phyloP scores from a whole-genome alignment of 208 protist species.

The Trypanosoma avium region DNA sequence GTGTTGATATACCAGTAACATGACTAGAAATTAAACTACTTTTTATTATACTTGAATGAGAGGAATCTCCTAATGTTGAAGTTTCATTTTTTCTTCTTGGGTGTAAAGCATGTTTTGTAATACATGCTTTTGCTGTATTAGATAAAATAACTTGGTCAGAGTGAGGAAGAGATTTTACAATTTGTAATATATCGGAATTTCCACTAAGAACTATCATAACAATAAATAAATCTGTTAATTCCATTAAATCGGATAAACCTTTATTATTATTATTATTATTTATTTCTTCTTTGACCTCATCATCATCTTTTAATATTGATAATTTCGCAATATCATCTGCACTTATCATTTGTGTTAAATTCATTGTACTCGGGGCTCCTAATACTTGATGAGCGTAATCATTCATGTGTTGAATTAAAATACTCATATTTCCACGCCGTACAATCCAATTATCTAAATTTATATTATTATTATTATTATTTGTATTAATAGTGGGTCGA shows the following conservation, averaged over 20 bases:
- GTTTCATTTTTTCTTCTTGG: slow-evolving; percentile 22
- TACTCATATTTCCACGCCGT: slow-evolving; percentile 41
- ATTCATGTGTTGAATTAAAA: slow-evolving; percentile 42
- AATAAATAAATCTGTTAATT: slow-evolving; percentile 44
- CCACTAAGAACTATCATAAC: slow-evolving; percentile 66
- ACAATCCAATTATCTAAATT: too few relatives aligned
- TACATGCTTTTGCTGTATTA: slow-evolving; percentile 45
- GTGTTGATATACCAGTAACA: not conserved
- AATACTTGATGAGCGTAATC: slow-evolving; percentile 44
- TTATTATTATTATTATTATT: slow-evolving; percentile 1
- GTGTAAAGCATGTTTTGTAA: slow-evolving; percentile 40
- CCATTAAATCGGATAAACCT: slow-evolving; percentile 5
- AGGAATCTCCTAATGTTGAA: slow-evolving; percentile 6
- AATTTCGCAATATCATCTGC: slow-evolving; percentile 11
- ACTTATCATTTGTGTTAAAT: slow-evolving; percentile 34
- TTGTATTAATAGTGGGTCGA: not conserved
- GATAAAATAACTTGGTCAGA: slow-evolving; percentile 60
- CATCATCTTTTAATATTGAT: slow-evolving; percentile 3
- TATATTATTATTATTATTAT: slow-evolving; percentile 11
- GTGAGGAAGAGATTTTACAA: slow-evolving; percentile 44
- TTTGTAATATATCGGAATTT: slow-evolving; percentile 26
- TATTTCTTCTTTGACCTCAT: not conserved
- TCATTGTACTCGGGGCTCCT: slow-evolving; percentile 21
- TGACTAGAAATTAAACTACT: not conserved
- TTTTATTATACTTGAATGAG: not conserved